Base-by-base conservation (phyloP, 345 rosid species). In the Gossypium herbaceum region DNA sequence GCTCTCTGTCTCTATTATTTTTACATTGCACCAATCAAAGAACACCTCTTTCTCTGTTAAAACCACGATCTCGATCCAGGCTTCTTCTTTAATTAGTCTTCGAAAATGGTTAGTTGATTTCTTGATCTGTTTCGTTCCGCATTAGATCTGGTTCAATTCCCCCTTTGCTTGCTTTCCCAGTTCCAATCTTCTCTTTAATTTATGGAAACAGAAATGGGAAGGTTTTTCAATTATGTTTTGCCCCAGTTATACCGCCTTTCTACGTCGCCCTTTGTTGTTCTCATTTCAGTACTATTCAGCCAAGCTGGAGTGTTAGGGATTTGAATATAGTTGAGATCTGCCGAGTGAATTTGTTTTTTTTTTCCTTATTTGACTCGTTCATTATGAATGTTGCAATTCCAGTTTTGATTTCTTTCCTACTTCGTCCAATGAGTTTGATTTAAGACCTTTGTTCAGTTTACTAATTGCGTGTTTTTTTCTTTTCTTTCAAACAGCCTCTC, bases 401-500 rank as follows among this genome's bases (percentile, higher is more conserved):
- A 59, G 3, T 68, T 57, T 22, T n/a, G 24, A 10, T 57, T 68
- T 41, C 3, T 48, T 51, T 50, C 11, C 47, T 3, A 50, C 25
- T 7, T 61, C 17, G 0, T 20, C 12, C 54, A 1, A 34, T 27
- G 65, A 75, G 29, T 57, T 67, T 50, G 52, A 16, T 70, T 50
- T 4, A 43, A 41, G 75, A 55, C 65, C 68, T 65, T 64, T 50
- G 69, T 44, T 68, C 70, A 24, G 56, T 70, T 45, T 47, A 65
- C 75, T 80, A 82, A 80, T 76, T 71, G 22, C 27, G 9, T 72
- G 55, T 2, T 76, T 12, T 8, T 71, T 72, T 64, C 51, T 77
- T 55, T 77, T 73, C 19, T 70, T 58, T 71, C 39, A 29, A 47
- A 76, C 90, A 87, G 90, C 84, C 84, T 54, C 84, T 87, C 74